Evolutionary conservation across 2,329 filamentous ascomycete species (phyloP).

Genomic region (Conoideocrella luteorostrata): DNA sequence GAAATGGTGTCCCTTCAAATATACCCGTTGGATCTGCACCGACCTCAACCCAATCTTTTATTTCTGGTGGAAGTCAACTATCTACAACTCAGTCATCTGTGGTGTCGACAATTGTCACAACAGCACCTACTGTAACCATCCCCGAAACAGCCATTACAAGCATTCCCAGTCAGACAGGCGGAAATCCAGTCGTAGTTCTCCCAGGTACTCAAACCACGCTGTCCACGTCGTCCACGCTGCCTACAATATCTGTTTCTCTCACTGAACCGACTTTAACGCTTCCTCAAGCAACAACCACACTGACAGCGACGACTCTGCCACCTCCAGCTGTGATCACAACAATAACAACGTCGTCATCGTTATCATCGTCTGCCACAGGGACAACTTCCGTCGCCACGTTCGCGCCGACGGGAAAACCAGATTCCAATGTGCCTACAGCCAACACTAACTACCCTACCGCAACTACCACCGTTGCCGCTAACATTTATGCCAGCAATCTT

Average conservation of each 20-base stretch:
- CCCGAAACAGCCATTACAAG: not conserved
- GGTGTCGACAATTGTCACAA: not conserved
- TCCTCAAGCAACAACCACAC: not conserved
- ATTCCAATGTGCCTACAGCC: conserved; percentile 36
- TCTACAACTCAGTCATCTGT: not conserved
- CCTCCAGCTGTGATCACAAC: not conserved
- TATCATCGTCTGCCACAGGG: conserved; percentile 7
- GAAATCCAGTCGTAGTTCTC: not conserved
- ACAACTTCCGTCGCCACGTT: conserved; percentile 11
- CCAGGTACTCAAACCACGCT: not conserved
- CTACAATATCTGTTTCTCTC: not conserved
- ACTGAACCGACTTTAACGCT: not conserved
- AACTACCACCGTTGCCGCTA: conserved; percentile 34
- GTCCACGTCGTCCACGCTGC: not conserved
- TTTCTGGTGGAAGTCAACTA: not conserved
- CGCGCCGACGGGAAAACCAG: conserved; percentile 29
- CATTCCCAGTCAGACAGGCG: not conserved
- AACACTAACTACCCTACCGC: conserved; percentile 27
- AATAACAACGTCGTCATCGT: not conserved
- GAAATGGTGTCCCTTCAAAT: not conserved
- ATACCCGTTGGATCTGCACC: not conserved
- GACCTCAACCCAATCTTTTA: not conserved
- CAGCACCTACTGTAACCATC: not conserved
- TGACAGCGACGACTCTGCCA: not conserved
- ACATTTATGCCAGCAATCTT: conserved; percentile 39